Evolutionary conservation across 1,139 yeast genomes (phyloP).

Genomic region (Saccharomyces hybrid): DNA sequence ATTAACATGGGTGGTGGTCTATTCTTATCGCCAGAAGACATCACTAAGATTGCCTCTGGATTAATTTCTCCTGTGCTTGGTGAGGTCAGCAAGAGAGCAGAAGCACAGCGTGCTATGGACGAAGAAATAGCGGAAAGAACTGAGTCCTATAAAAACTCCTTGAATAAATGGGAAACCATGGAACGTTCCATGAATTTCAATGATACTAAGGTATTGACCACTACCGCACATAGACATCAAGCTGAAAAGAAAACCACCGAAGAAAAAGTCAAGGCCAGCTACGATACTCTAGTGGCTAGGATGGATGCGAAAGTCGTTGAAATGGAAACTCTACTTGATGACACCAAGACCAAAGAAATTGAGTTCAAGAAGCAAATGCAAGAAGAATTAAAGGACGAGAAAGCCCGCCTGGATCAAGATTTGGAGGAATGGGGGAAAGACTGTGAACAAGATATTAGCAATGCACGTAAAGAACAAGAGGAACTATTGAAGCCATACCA

Average conservation of each 20-base stretch:
- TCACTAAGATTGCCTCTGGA: constrained; percentile 73
- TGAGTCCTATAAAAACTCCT: constrained; percentile 6
- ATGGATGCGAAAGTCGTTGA: constrained; percentile 26
- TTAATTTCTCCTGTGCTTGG: constrained; percentile 79
- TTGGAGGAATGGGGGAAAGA: constrained; percentile 29
- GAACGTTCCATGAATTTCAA: constrained; percentile 18
- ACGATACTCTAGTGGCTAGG: constrained; percentile 21
- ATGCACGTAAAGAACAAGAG: constrained; percentile 26
- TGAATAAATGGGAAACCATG: constrained; percentile 11
- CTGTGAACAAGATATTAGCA: constrained; percentile 32
- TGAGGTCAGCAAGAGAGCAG: constrained; percentile 67
- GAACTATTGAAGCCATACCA: constrained; percentile 24
- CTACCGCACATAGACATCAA: constrained; percentile 29
- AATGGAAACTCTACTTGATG: constrained; percentile 31
- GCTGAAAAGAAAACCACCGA: constrained; percentile 21
- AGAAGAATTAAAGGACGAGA: constrained; percentile 16
- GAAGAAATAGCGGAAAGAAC: constrained; percentile 38
- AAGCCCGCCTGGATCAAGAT: constrained; percentile 23
- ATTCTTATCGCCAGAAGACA: constrained; percentile 65
- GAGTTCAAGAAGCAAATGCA: constrained; percentile 25
- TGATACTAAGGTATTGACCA: constrained; percentile 20
- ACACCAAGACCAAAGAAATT: constrained; percentile 18
- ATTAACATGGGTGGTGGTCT: constrained; percentile 87
- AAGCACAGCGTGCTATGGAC: constrained; percentile 63
- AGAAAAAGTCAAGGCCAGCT: constrained; percentile 25